Evolutionary conservation across 257 asterid species (phyloP).

Genomic region (Nicotiana sylvestris): DNA sequence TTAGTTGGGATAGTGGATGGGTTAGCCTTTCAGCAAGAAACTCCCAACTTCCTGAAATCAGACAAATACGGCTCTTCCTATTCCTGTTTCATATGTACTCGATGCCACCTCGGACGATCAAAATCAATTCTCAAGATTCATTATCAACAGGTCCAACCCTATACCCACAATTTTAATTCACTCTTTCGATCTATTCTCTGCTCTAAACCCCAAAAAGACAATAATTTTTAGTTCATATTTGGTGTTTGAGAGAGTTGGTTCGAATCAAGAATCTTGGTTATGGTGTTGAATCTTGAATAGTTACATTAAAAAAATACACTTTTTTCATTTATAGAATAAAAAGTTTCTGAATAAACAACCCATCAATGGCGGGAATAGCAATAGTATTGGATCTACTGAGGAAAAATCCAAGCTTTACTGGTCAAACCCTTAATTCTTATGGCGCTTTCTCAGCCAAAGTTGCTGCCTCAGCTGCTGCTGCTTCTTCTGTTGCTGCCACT

Average conservation of each 20-base stretch:
- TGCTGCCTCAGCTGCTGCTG: constrained; percentile 43
- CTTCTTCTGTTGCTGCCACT: constrained; percentile 38
- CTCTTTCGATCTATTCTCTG: not conserved
- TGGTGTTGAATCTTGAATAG: constrained; percentile 10
- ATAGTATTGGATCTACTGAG: constrained; percentile 51
- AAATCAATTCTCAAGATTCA: not conserved
- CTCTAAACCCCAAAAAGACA: not conserved
- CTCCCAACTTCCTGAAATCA: not conserved
- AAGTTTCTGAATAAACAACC: not conserved
- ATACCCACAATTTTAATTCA: not conserved
- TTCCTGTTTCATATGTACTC: not conserved
- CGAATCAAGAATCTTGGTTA: constrained; percentile 7
- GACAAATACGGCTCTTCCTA: not conserved
- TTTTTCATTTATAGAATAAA: not conserved
- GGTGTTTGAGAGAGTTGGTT: not conserved
- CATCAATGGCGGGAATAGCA: constrained; percentile 54
- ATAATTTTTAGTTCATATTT: not conserved
- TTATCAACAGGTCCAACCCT: not conserved
- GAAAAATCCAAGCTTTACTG: constrained; percentile 43
- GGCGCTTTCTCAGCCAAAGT: constrained; percentile 40
- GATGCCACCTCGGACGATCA: not conserved
- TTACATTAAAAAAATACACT: not conserved
- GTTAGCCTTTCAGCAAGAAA: not conserved
- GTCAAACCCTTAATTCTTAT: constrained; percentile 39
- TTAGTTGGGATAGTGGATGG: too few species aligned